Conservation (phyloP, 2,329 filamentous ascomycete species). For the Cryphonectria naterciae region DNA sequence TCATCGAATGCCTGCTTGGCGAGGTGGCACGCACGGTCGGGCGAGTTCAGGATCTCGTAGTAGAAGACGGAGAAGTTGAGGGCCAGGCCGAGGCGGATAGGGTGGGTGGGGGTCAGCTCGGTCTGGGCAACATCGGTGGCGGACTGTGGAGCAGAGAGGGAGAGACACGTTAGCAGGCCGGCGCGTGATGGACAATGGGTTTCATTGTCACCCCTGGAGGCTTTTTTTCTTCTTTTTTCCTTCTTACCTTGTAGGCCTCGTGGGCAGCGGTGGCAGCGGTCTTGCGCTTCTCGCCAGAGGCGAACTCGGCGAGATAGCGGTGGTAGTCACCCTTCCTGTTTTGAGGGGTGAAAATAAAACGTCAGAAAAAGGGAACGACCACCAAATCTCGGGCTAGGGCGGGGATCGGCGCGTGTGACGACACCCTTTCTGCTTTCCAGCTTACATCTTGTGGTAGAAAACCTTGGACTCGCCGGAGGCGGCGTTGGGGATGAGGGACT, state of each 20-base stretch:
- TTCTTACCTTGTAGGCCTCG: constrained; percentile 91
- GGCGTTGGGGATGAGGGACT: constrained; percentile 92
- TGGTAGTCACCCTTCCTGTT: constrained; percentile 95
- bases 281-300: constrained; percentile 91
- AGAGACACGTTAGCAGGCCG: constrained; percentile 24
- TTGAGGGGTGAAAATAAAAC: neutral
- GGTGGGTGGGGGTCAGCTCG: constrained; percentile 95
- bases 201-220: too few species aligned
- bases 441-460: constrained; percentile 99
- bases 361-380: constrained; percentile 20
- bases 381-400: too few species aligned
- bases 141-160: constrained; percentile 59
- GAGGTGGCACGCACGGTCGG: constrained; percentile 95
- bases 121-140: constrained; percentile 98
- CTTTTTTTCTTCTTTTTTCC: too few species aligned
- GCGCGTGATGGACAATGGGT: neutral
- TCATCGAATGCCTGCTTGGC: constrained; percentile 99
- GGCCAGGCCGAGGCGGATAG: constrained; percentile 94
- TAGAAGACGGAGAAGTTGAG: constrained; percentile 99
- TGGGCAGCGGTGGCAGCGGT: constrained; percentile 82
- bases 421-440: constrained; percentile 32
- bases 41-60: constrained; percentile 99
- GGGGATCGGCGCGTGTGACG: neutral
- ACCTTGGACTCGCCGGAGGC: constrained; percentile 98
- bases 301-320: constrained; percentile 93